Evolutionary conservation across 805 yeast genomes (phyloP), one percentile per base, ranked within the genome.

Genomic region (Ogataea angusta): DNA sequence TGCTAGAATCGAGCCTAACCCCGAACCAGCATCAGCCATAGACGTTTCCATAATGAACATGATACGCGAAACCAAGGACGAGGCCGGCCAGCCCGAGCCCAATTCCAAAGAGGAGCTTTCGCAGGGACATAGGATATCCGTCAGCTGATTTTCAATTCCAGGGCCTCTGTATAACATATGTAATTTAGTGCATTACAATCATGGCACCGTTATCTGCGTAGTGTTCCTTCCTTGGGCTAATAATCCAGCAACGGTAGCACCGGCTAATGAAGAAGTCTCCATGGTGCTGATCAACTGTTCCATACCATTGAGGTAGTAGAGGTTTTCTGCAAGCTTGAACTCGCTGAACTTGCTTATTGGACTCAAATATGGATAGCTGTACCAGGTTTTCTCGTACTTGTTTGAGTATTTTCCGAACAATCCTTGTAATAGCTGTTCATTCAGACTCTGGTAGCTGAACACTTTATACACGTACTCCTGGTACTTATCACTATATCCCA

Each of bases 201-300:
- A 53, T 15, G 57, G 57, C 10, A 56, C 41, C 2, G 30, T 29
- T 12, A 61, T 34, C 25, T 38, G 50, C 2, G 62, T 53, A 0
- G 57, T 55, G 34, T 63, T 64, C 21, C 38, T 39, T 1, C 60
- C 65, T 2, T 23, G 5, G 5, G 66, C 49, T 3, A 73, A 62
- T 31, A 72, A 52, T 1, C 67, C 72, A 4, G 79, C 78, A 18
- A 69, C 73, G 40, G 67, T 67, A 14, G 75, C 75, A 17, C 78
- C 78, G 1, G 73, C 68, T 21, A 74, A 49, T 1, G 76, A 70
- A 10, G 70, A 59, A 0, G 80, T 72, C 46, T 74, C 80, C 78
- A 74, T 71, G 0, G 78, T 74, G 40, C 75, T 69, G 37, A 72
- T 62, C 30, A 74, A 66, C 7, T 62, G 54, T 45, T 74, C 80